phyloP scores from a whole-genome alignment of 2,329 filamentous ascomycete species.

The Ophidiomyces ophidiicola region DNA sequence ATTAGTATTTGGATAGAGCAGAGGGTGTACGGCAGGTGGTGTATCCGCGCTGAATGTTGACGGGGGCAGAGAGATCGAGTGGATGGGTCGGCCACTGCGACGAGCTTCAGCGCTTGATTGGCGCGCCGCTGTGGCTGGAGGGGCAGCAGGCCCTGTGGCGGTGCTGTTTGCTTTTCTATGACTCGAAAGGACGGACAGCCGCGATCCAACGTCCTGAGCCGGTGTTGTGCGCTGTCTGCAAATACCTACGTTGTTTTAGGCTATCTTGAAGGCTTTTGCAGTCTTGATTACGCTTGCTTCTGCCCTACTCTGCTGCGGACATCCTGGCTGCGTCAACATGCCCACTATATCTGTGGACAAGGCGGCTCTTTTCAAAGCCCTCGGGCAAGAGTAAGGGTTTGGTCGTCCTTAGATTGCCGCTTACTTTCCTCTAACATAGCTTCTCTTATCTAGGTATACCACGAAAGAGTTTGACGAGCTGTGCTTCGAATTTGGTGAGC shows the following conservation, averaged over 20 bases:
- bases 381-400: constrained; percentile 65
- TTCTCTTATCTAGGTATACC: constrained; percentile 51
- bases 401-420: neutral
- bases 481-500: constrained; percentile 85
- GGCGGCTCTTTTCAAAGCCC: constrained; percentile 82
- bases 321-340: constrained; percentile 47
- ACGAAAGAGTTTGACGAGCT: constrained; percentile 92
- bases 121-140: constrained; percentile 9
- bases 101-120: too few relatives aligned
- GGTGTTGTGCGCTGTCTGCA: neutral
- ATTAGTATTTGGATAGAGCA: too few relatives aligned
- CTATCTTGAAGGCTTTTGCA: neutral
- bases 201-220: neutral
- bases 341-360: constrained; percentile 96
- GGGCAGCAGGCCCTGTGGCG: constrained; percentile 6
- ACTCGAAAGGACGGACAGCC: constrained; percentile 4
- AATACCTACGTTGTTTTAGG: neutral
- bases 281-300: neutral
- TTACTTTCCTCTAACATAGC: constrained; percentile 1
- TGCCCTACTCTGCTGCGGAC: neutral
- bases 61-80: constrained; percentile 1
- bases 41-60: neutral
- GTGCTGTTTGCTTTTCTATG: constrained; percentile 10
- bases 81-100: neutral
- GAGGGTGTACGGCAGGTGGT: neutral